Evolutionary conservation across 2,329 filamentous ascomycete species (phyloP).

Genomic region (Chaetomium olivaceum): DNA sequence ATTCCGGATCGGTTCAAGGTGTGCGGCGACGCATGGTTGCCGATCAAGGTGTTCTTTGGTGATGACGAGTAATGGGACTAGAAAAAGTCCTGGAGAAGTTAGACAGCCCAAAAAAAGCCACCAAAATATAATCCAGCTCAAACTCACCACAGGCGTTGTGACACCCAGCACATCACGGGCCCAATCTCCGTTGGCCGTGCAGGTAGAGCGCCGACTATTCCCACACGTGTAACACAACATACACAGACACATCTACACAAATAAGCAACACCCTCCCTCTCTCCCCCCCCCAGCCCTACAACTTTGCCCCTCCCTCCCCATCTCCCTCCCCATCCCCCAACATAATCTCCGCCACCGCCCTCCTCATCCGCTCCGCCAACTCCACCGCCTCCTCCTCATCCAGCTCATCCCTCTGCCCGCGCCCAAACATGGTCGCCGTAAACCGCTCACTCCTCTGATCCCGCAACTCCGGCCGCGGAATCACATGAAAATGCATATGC

Average conservation of each 20-base stretch:
- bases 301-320: slow-evolving; percentile 36
- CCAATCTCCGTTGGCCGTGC: neutral
- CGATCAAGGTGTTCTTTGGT: slow-evolving; percentile 78
- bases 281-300: slow-evolving; percentile 35
- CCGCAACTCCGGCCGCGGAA: slow-evolving; percentile 73
- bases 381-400: slow-evolving; percentile 71
- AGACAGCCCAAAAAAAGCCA: slow-evolving; percentile 3
- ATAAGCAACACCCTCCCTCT: neutral
- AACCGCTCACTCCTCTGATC: slow-evolving; percentile 64
- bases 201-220: neutral
- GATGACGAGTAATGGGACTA: slow-evolving; percentile 64
- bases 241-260: neutral
- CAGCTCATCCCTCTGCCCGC: slow-evolving; percentile 69
- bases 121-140: neutral
- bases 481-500: slow-evolving; percentile 93
- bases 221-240: neutral
- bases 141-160: neutral
- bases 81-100: neutral
- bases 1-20: slow-evolving; percentile 80
- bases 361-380: slow-evolving; percentile 58
- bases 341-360: slow-evolving; percentile 51
- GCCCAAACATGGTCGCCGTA: slow-evolving; percentile 72
- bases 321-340: slow-evolving; percentile 40
- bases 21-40: slow-evolving; percentile 72
- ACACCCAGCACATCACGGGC: neutral